Evolutionary conservation across 2,329 filamentous ascomycete genomes (phyloP).

Genomic region (Pseudogymnoascus sp.): DNA sequence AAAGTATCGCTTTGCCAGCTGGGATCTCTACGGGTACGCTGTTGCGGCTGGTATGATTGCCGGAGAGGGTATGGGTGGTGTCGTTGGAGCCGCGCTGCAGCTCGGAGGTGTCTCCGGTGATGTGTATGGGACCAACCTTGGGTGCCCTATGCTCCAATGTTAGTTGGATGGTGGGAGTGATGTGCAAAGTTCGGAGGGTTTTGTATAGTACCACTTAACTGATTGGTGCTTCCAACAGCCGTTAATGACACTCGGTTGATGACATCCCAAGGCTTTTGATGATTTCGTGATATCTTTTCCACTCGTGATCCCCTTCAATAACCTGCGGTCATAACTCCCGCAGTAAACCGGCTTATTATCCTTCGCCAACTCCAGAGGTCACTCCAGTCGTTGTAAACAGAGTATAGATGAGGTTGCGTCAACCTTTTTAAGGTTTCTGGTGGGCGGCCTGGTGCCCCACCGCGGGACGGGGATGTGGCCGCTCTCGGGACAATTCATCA

Average conservation of each 20-base stretch:
- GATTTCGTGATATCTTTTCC: not conserved
- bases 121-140: slow-evolving; percentile 27
- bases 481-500: not conserved
- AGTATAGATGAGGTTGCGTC: not conserved
- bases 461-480: not conserved
- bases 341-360: not conserved
- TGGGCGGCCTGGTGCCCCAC: not conserved
- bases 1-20: slow-evolving; percentile 44
- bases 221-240: not conserved
- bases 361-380: too few relatives aligned
- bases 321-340: not conserved
- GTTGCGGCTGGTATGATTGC: slow-evolving; percentile 55
- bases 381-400: not conserved
- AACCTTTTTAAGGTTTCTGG: slow-evolving; percentile 1
- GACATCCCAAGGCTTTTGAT: not conserved
- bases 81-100: slow-evolving; percentile 46
- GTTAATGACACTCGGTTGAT: not conserved
- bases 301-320: not conserved
- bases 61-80: slow-evolving; percentile 56
- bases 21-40: slow-evolving; percentile 53
- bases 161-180: not conserved
- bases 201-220: not conserved
- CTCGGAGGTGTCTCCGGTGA: slow-evolving; percentile 30
- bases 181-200: not conserved
- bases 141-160: slow-evolving; percentile 24